phyloP scores from a whole-genome alignment of 2,329 filamentous ascomycete species.

The Lasiodiplodia citricola region DNA sequence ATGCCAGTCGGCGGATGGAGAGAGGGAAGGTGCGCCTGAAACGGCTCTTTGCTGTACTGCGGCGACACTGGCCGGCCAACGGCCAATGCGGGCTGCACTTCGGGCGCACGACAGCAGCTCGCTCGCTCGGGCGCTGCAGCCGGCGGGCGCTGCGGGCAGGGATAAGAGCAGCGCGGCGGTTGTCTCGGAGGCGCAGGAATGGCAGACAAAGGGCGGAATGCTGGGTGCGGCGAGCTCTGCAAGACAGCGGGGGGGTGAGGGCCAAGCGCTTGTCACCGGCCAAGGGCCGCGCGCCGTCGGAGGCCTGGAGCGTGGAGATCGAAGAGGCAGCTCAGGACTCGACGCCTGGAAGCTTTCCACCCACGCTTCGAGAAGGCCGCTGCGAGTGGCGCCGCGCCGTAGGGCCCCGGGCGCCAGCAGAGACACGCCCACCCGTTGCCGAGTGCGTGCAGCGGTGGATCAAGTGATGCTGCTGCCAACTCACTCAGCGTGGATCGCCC shows the following conservation, averaged over 20 bases:
- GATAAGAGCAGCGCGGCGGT: slow-evolving; percentile 9
- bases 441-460: neutral
- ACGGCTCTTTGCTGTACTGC: slow-evolving; percentile 25
- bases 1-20: slow-evolving; percentile 26
- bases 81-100: slow-evolving; percentile 26
- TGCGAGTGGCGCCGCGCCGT: neutral
- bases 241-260: slow-evolving; percentile 3
- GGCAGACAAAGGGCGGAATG: slow-evolving; percentile 25
- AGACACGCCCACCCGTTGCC: neutral
- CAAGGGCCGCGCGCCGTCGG: neutral
- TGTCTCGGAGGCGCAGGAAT: slow-evolving; percentile 21
- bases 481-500: slow-evolving; percentile 6
- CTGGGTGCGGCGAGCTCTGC: slow-evolving; percentile 13
- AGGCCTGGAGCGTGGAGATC: neutral
- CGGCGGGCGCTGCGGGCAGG: slow-evolving; percentile 5
- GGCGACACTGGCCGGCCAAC: slow-evolving; percentile 19
- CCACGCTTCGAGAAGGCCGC: neutral
- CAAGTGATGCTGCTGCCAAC: neutral
- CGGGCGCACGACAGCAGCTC: slow-evolving; percentile 24
- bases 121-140: neutral
- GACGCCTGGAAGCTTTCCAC: neutral
- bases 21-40: slow-evolving; percentile 28
- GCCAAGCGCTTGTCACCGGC: neutral
- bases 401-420: neutral
- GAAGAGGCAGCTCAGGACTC: neutral